A percentile compares a stretch with the other conserved stretches of the same genome.
Evolutionary conservation across 177 flowering plant species (phyloP).

Genomic region (Vitis hybrid): DNA sequence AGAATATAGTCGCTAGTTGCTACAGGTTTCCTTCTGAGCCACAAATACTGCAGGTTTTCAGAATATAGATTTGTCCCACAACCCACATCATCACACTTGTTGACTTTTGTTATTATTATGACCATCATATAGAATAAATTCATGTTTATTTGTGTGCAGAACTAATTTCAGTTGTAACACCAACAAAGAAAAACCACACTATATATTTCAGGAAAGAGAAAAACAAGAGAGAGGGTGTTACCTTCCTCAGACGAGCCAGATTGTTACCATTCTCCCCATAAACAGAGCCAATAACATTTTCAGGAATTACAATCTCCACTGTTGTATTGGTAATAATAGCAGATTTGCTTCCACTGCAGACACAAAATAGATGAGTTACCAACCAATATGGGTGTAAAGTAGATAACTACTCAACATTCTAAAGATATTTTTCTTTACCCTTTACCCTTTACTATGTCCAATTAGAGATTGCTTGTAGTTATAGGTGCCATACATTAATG

Average conservation of each 20-base stretch:
- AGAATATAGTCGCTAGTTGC: too few species aligned
- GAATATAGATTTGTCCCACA: too few species aligned
- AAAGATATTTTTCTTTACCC: not conserved
- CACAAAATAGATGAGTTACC: slow-evolving; percentile 1
- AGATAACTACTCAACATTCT: not conserved
- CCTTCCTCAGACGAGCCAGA: slow-evolving; percentile 73
- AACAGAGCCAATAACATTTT: slow-evolving; percentile 50
- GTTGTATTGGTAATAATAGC: slow-evolving; percentile 60
- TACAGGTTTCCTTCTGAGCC: too few species aligned
- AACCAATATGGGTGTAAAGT: not conserved
- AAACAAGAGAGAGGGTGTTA: slow-evolving; percentile 16
- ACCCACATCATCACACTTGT: too few species aligned
- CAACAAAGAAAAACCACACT: too few species aligned
- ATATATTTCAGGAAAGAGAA: not conserved
- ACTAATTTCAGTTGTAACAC: not conserved
- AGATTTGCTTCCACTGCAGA: slow-evolving; percentile 54
- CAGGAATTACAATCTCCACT: slow-evolving; percentile 70
- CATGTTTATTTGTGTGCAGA: not conserved
- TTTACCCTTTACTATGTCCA: not conserved
- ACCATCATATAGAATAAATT: not conserved
- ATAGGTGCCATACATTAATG: not conserved
- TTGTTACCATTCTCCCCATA: slow-evolving; percentile 80
- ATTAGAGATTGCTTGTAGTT: not conserved
- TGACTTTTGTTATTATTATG: too few species aligned
- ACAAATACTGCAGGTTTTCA: too few species aligned